These are phyloP conservation scores for Astragalus membranaceus DNA, from an alignment of 306 rosid species.

Conservation along the genomic window DNA sequence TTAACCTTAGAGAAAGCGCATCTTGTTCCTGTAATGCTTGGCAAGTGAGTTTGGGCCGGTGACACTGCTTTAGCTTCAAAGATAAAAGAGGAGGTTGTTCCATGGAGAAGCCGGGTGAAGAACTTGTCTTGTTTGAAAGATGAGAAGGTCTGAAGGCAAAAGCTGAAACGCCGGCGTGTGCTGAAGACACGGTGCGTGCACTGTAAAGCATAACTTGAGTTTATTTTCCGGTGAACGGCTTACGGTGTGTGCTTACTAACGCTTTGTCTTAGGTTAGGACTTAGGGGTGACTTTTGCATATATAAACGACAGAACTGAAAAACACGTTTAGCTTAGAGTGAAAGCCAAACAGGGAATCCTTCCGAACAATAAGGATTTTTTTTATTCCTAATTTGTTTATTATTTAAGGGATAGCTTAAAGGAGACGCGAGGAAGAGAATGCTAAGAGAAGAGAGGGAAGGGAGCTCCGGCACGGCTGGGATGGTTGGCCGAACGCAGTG, in stretches of 20 bases:
- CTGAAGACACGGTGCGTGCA: conserved; percentile 12
- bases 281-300: background rate
- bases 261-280: no score
- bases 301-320: background rate
- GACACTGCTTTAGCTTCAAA: conserved; percentile 17
- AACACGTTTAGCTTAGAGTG: background rate
- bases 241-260: no score
- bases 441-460: no score
- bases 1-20: conserved; percentile 12
- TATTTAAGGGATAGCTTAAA: no score
- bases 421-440: no score
- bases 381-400: no score
- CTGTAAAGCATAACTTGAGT: conserved; percentile 25
- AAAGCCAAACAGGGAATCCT: conserved; percentile 7
- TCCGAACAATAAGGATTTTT: background rate
- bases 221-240: background rate
- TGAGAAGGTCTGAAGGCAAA: conserved; percentile 19
- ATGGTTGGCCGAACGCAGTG: no score
- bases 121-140: background rate
- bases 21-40: conserved; percentile 6
- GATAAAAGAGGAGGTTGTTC: background rate
- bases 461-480: no score
- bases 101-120: conserved; percentile 20
- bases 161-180: conserved; percentile 6
- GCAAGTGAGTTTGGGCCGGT: background rate